Conservation (phyloP, 768 basidiomycete genomes). For the Crucibulum laeve region DNA sequence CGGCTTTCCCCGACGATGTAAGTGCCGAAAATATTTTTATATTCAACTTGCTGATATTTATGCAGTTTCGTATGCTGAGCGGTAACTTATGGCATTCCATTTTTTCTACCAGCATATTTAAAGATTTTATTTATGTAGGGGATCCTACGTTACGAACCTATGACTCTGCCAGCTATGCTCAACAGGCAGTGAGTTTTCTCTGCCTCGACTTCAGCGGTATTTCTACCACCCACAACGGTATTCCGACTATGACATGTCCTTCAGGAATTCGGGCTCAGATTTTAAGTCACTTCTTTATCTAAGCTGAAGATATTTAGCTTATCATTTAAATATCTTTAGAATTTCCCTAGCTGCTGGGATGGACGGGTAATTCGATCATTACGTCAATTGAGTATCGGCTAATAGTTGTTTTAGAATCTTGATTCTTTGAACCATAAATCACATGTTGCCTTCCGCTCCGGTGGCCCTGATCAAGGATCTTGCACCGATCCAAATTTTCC, state of each 20-base stretch:
- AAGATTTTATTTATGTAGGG: constrained; percentile 11
- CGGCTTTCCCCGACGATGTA: constrained; percentile 52
- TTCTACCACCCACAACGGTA: constrained; percentile 22
- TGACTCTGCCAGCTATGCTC: constrained; percentile 25
- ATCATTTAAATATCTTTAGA: constrained; percentile 4
- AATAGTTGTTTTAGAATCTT: constrained; percentile 21
- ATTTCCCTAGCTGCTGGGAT: constrained; percentile 33
- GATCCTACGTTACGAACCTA: constrained; percentile 28
- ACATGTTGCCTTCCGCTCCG: constrained; percentile 34
- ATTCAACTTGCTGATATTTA: constrained; percentile 2
- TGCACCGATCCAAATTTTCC: constrained; percentile 32
- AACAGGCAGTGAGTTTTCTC: constrained; percentile 32
- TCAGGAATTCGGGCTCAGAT: constrained; percentile 32
- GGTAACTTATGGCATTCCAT: constrained; percentile 22
- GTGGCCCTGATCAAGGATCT: constrained; percentile 35
- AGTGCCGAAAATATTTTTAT: constrained; percentile 10
- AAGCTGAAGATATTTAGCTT: background rate
- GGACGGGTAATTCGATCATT: constrained; percentile 15
- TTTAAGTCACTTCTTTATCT: constrained; percentile 15
- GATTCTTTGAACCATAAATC: constrained; percentile 36
- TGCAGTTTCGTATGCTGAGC: constrained; percentile 49
- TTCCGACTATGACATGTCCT: constrained; percentile 26
- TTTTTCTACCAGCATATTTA: background rate
- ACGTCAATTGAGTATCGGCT: background rate
- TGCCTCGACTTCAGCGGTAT: constrained; percentile 35